A percentile compares a stretch with the other conserved stretches of the same genome.
These are phyloP conservation scores for Periconia sp. DNA, from an alignment of 2,329 filamentous ascomycete species.

Conservation along the genomic window DNA sequence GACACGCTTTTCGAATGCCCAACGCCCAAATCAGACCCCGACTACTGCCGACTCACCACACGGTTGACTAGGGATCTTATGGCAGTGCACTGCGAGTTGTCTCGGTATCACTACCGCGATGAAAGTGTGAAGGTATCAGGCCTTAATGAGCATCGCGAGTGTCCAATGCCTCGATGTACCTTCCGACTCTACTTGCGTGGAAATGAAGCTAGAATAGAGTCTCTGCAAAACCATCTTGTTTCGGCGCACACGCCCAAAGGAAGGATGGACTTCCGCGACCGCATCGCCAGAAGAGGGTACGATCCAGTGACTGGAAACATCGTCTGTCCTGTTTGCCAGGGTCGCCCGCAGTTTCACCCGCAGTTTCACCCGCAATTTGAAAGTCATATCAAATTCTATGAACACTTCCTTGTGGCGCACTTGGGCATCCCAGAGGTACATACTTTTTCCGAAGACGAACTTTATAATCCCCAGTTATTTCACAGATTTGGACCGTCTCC, in stretches of 20 bases:
- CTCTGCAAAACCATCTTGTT: slow-evolving; percentile 9
- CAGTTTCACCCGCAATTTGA: no score
- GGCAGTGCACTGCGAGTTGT: slow-evolving; percentile 11
- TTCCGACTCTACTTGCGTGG: neutral
- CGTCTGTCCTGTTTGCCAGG: slow-evolving; percentile 15
- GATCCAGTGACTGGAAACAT: slow-evolving; percentile 3
- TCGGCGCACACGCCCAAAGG: slow-evolving; percentile 10
- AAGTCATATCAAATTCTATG: slow-evolving; percentile 3
- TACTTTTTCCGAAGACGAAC: no score
- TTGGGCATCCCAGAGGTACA: neutral
- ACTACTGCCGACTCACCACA: neutral
- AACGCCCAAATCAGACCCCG: no score
- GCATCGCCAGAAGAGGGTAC: slow-evolving; percentile 13
- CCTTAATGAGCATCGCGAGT: neutral
- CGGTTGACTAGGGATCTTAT: slow-evolving; percentile 4
- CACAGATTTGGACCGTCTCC: no score
- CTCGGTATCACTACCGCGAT: no score
- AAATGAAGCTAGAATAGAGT: neutral
- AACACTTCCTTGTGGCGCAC: slow-evolving; percentile 11
- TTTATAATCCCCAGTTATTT: no score
- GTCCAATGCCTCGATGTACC: slow-evolving; percentile 2
- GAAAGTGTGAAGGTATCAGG: neutral
- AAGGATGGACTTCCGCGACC: slow-evolving; percentile 2
- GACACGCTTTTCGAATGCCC: slow-evolving; percentile 13
- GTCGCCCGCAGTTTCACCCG: no score